Evolutionary conservation across 179 eudicot species (phyloP), one percentile per base, ranked within the genome.

Genomic region (Beta lomatogona): DNA sequence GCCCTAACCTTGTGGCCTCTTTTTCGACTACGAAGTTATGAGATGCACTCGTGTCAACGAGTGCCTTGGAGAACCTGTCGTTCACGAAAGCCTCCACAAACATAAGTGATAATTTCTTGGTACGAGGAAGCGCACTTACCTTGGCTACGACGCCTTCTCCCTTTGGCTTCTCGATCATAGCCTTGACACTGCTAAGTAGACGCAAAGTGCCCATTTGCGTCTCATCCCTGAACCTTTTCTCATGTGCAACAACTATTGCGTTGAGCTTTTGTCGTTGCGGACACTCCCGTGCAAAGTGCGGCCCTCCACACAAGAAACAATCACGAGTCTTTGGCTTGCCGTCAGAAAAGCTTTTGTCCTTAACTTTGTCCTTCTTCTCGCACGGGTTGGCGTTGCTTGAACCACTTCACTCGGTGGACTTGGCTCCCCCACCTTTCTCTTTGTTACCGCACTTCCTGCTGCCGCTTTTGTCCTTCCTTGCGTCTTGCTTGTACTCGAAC

Each of bases 211-310:
- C 41, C 41, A 36, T 36, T 36, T 36, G 41, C 4, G 41, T 36
- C 41, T 36, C 41, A 36, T 36, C 0, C 41, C 4, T 4, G 3
- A 4, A 36, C 41, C 41, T 36, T 36, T 36, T 2, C 4, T 36
- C 41, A 36, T 36, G 41, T 36, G 41, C 4, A 2, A 3, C 4
- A 36, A 36, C 41, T 36, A 36, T 36, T 36, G 41, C 41, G 41
- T 36, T 36, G 41, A 36, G 41, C 41, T 36, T 36, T 36, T 36
- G 41, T 36, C 61, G 1, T 18, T 65, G 48, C 0, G 72, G 72
- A n/a, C 25, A 48, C 46, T 77, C 80, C 25, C 71, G 18, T n/a
- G 28, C 59, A 53, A 48, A 21, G 61, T 77, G 80, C 22, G 22
- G 22, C 19, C 63, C 63, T 14, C 63, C 10, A 22, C 22, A 58